Percentiles rank a stretch among this genome's conserved stretches.
Evolutionary conservation across 2,329 filamentous ascomycete genomes (phyloP).

Genomic region (Zymoseptoria ardabiliae): DNA sequence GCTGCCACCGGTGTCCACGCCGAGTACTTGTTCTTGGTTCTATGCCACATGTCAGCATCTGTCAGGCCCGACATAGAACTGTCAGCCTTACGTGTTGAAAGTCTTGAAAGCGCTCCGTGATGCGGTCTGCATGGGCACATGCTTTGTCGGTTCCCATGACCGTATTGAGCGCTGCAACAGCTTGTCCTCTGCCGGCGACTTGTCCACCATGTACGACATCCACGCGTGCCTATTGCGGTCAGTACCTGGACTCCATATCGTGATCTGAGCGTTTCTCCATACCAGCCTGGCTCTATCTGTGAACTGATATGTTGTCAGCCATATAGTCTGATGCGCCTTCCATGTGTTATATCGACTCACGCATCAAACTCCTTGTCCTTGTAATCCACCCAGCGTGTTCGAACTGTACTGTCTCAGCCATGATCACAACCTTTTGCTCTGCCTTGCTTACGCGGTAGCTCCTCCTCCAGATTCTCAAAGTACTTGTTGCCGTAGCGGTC

Average conservation of each 20-base stretch:
- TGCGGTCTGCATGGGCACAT: constrained; percentile 68
- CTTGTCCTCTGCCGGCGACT: constrained; percentile 70
- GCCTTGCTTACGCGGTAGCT: constrained; percentile 69
- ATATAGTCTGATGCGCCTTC: not conserved
- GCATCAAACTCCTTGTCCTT: constrained; percentile 77
- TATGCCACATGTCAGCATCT: constrained; percentile 19
- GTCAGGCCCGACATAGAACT: not conserved
- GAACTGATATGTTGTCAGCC: constrained; percentile 47
- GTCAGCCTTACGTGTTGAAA: constrained; percentile 79
- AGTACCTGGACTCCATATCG: not conserved
- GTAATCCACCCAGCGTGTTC: constrained; percentile 97
- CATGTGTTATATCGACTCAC: constrained; percentile 40
- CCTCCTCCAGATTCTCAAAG: constrained; percentile 85
- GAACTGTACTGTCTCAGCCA: constrained; percentile 49
- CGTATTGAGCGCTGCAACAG: constrained; percentile 60
- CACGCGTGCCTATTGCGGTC: constrained; percentile 66
- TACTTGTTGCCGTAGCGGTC: constrained; percentile 96
- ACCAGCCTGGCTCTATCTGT: constrained; percentile 89
- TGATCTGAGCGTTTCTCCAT: constrained; percentile 12
- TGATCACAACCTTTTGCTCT: constrained; percentile 1
- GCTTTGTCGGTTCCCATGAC: constrained; percentile 67
- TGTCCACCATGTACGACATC: constrained; percentile 90
- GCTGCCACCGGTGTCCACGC: constrained; percentile 44
- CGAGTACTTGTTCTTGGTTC: constrained; percentile 44
- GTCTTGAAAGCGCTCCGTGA: constrained; percentile 78